Evolutionary conservation across 2,329 filamentous ascomycete species (phyloP).

Genomic region (Penicillium carneum): DNA sequence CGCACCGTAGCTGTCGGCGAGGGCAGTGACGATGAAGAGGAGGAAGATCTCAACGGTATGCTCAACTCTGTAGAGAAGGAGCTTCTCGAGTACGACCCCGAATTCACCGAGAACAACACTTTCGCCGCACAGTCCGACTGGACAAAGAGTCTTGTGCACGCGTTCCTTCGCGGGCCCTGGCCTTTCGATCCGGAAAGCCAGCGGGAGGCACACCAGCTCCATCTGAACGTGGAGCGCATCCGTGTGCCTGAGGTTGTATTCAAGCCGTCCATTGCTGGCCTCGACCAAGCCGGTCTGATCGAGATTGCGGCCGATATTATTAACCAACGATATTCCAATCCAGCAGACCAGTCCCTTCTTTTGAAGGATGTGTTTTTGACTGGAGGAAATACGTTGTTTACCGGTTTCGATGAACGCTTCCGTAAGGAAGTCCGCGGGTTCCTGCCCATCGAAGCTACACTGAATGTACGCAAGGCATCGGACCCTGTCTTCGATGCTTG

Average conservation of each 20-base stretch:
- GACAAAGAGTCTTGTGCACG: slow-evolving; percentile 89
- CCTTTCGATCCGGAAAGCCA: slow-evolving; percentile 83
- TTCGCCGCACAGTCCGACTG: slow-evolving; percentile 92
- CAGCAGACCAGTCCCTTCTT: slow-evolving; percentile 69
- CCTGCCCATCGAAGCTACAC: slow-evolving; percentile 70
- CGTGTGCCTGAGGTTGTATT: slow-evolving; percentile 92
- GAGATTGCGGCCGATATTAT: slow-evolving; percentile 92
- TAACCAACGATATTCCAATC: slow-evolving; percentile 73
- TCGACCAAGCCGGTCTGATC: slow-evolving; percentile 91
- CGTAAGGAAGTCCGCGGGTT: slow-evolving; percentile 74
- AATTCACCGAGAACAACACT: slow-evolving; percentile 90
- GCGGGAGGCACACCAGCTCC: slow-evolving; percentile 82
- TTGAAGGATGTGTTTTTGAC: slow-evolving; percentile 90
- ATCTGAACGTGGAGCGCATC: slow-evolving; percentile 95
- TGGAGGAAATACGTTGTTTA: slow-evolving; percentile 88
- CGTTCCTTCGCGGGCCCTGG: slow-evolving; percentile 85
- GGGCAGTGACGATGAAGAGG: slow-evolving; percentile 83
- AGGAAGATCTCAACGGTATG: slow-evolving; percentile 79
- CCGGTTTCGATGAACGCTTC: slow-evolving; percentile 84
- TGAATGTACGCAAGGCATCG: slow-evolving; percentile 75
- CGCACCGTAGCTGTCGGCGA: slow-evolving; percentile 85
- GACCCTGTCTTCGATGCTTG: slow-evolving; percentile 88
- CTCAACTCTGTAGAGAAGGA: slow-evolving; percentile 83
- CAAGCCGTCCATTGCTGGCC: slow-evolving; percentile 86
- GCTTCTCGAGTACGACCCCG: slow-evolving; percentile 82